Evolutionary conservation across 345 rosid species (phyloP).

Genomic region (Sisymbrium altissimum): DNA sequence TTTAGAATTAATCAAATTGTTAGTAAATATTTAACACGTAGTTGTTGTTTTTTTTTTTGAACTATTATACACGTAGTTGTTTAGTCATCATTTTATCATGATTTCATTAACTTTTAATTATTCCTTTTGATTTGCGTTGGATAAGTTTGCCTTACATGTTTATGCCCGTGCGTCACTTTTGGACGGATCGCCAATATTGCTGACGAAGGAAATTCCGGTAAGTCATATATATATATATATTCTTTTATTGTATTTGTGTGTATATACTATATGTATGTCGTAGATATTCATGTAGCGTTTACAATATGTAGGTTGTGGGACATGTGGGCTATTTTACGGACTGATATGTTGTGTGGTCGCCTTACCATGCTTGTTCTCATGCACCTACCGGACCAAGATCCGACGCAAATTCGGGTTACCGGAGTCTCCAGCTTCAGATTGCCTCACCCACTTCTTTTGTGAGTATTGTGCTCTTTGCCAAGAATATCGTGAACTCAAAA

Average conservation of each 20-base stretch:
- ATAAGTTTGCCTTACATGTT: constrained; percentile 23
- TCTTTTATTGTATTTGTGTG: background rate
- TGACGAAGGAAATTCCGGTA: constrained; percentile 51
- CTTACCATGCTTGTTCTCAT: constrained; percentile 59
- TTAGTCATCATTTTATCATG: background rate
- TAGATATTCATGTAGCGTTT: background rate
- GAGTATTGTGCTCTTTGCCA: constrained; percentile 80
- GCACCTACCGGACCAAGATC: constrained; percentile 59
- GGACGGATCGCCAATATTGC: constrained; percentile 65
- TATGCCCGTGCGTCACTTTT: constrained; percentile 29
- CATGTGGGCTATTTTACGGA: constrained; percentile 49
- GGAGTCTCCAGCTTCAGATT: constrained; percentile 64
- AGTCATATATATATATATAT: constrained; percentile 7
- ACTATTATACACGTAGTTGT: background rate
- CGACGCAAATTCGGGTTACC: constrained; percentile 54
- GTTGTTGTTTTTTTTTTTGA: no score
- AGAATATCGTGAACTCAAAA: constrained; percentile 64
- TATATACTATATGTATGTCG: background rate
- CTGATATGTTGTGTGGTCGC: constrained; percentile 28
- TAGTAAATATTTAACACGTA: background rate
- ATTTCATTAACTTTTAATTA: background rate
- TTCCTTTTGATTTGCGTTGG: background rate
- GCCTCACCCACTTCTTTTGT: constrained; percentile 54
- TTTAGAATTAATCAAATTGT: background rate
- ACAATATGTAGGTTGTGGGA: constrained; percentile 45